A percentile compares a stretch with the other conserved stretches of the same genome.
These are phyloP conservation scores for baker's yeast (Saccharomyces cerevisiae) DNA, from an alignment of 805 yeast genomes.

Conservation along the genomic window DNA sequence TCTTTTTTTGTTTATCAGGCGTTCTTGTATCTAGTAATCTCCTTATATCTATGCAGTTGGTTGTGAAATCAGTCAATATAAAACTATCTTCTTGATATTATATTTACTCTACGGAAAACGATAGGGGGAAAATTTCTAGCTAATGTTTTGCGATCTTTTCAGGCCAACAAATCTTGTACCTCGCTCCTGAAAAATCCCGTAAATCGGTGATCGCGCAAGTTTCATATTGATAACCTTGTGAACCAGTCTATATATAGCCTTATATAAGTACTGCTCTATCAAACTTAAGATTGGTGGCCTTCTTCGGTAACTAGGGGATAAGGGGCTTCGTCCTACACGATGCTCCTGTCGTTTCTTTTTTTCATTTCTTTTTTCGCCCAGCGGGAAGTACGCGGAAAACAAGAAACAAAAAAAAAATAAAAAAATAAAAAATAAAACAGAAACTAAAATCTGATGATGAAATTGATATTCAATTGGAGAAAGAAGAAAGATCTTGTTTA, in stretches of 20 bases:
- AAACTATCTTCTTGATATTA: not conserved
- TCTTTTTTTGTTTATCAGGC: not conserved
- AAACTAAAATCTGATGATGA: not conserved
- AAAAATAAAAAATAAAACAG: not conserved
- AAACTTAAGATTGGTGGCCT: not conserved
- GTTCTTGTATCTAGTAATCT: not conserved
- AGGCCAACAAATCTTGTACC: not conserved
- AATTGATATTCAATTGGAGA: not conserved
- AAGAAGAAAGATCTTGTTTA: not conserved
- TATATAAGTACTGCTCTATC: not conserved
- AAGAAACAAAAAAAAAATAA: not conserved
- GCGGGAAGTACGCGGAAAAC: not conserved
- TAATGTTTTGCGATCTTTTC: not conserved
- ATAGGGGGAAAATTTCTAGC: not conserved
- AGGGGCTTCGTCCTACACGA: not conserved
- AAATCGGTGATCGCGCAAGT: not conserved
- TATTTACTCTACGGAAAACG: not conserved
- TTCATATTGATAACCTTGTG: not conserved
- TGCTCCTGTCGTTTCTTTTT: not conserved
- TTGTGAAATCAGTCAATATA: not conserved
- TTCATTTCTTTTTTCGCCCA: not conserved
- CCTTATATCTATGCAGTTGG: not conserved
- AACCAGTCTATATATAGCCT: not conserved
- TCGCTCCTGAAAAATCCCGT: not conserved
- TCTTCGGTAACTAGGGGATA: not conserved